Conservation (phyloP, 2,329 filamentous ascomycete species). For the Fusarium succisae region DNA sequence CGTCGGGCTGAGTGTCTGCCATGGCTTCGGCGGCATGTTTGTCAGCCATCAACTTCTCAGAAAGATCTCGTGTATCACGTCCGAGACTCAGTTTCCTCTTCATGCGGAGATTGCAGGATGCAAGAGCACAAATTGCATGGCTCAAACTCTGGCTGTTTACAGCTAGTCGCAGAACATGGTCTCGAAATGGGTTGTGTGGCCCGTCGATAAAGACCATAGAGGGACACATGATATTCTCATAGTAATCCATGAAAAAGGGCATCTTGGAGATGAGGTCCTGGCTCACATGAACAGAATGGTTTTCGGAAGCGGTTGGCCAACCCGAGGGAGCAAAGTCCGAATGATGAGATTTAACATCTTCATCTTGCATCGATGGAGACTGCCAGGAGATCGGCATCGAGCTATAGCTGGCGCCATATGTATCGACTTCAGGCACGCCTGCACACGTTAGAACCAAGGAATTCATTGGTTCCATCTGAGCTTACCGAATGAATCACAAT, state of each 20-base stretch:
- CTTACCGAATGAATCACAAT: slow-evolving; percentile 66
- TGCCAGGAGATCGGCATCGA: slow-evolving; percentile 60
- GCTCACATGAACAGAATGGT: slow-evolving; percentile 62
- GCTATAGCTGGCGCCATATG: slow-evolving; percentile 60
- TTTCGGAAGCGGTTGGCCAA: slow-evolving; percentile 59
- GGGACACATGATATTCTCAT: slow-evolving; percentile 89
- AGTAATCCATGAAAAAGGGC: slow-evolving; percentile 92
- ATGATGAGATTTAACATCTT: slow-evolving; percentile 56
- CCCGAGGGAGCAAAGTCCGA: slow-evolving; percentile 57
- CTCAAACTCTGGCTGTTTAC: slow-evolving; percentile 83
- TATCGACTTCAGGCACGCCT: slow-evolving; percentile 63
- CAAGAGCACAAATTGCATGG: slow-evolving; percentile 88
- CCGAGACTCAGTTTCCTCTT: slow-evolving; percentile 73
- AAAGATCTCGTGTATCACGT: slow-evolving; percentile 62
- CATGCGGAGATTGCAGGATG: slow-evolving; percentile 91
- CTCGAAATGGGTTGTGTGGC: slow-evolving; percentile 84
- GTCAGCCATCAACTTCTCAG: slow-evolving; percentile 58
- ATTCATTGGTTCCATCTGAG: slow-evolving; percentile 47
- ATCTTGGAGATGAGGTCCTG: slow-evolving; percentile 77
- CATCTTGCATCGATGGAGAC: slow-evolving; percentile 51
- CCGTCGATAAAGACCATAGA: slow-evolving; percentile 92
- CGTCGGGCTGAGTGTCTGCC: slow-evolving; percentile 61
- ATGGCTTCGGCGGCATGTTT: slow-evolving; percentile 56
- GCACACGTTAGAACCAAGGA: slow-evolving; percentile 52
- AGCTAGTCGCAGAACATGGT: slow-evolving; percentile 82